A percentile compares a stretch with the other conserved stretches of the same genome.
phyloP scores from a whole-genome alignment of 306 rosid genomes.

The Medicago arabica region DNA sequence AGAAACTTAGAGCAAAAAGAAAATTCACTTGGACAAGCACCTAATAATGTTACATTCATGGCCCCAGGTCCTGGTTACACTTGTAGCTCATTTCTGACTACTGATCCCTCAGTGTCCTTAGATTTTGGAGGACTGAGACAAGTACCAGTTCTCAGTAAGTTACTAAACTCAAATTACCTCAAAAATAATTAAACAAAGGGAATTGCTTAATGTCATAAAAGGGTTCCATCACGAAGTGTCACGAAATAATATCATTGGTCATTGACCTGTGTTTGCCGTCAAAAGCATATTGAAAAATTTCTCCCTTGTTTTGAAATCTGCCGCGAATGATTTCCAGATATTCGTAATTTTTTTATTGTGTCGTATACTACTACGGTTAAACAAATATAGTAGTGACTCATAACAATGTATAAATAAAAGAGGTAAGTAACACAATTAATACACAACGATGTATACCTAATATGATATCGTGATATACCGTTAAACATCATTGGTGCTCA shows the following conservation, averaged over 20 bases:
- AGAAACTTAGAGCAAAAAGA: slow-evolving; percentile 43
- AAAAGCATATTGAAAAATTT: background rate
- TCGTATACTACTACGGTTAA: background rate
- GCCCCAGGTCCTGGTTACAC: slow-evolving; percentile 88
- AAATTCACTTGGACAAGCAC: slow-evolving; percentile 47
- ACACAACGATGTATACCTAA: too few relatives aligned
- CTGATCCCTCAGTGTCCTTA: slow-evolving; percentile 60
- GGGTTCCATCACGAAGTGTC: background rate
- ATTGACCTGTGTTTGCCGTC: background rate
- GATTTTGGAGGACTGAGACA: slow-evolving; percentile 68
- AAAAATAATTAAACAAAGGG: background rate
- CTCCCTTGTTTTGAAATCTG: background rate
- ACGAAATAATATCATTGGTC: background rate
- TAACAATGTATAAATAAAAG: background rate
- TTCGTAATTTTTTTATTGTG: background rate
- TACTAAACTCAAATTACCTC: background rate
- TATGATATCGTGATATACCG: too few relatives aligned
- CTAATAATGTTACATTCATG: slow-evolving; percentile 62
- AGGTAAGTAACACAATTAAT: too few relatives aligned
- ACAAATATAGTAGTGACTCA: background rate
- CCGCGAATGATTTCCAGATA: background rate
- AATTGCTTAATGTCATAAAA: background rate
- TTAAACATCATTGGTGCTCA: background rate
- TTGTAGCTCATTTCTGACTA: slow-evolving; percentile 63
- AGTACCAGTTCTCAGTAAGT: slow-evolving; percentile 73